Base-by-base conservation (phyloP, 1,284 basidiomycete genomes). In the Papiliotrema nemorosa region DNA sequence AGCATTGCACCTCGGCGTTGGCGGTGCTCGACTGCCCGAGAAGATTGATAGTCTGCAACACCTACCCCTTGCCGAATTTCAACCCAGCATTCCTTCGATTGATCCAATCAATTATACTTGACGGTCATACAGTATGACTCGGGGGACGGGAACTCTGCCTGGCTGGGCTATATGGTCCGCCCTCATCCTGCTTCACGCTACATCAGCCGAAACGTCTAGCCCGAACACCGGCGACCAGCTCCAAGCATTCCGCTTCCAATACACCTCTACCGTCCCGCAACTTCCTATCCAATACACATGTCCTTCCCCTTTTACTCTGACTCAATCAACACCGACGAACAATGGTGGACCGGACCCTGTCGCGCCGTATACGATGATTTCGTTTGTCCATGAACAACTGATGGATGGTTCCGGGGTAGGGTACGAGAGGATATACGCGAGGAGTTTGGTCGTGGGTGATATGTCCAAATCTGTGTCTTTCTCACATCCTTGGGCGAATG, bases 161-260 rank as follows among this genome's bases (percentile, higher is more conserved):
- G n/a, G n/a, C n/a, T n/a, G n/a, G n/a, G n/a, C n/a, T n/a, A n/a
- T n/a, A n/a, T n/a, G n/a, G n/a, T 34, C 35, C 52, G 12, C 20
- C 43, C 36, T 42, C 42, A 1, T 36, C 50, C 22, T 18, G 49
- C 44, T 49, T 39, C 6, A 16, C 27, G 10, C 20, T 12, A 31
- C 44, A 3, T 20, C 25, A n/a, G 62, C 53, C 3, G 59, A 53
- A 20, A 63, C 63, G 1, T 50, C 63, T 3, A 56, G 41, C 4
- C 61, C 59, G 3, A 66, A 66, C 44, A 63, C 63, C 34, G 63
- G 63, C 36, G 64, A 66, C 35, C 64, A 66, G 45, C 46, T 38
- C 13, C 58, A 62, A 44, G 58, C 49, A 5, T 64, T 62, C 46
- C 21, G 48, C 3, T 66, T 66, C 49, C 38, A 38, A 3, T 62